Base-by-base conservation (phyloP, 2,329 filamentous ascomycete species). In the Phaeosphaeria sp. region DNA sequence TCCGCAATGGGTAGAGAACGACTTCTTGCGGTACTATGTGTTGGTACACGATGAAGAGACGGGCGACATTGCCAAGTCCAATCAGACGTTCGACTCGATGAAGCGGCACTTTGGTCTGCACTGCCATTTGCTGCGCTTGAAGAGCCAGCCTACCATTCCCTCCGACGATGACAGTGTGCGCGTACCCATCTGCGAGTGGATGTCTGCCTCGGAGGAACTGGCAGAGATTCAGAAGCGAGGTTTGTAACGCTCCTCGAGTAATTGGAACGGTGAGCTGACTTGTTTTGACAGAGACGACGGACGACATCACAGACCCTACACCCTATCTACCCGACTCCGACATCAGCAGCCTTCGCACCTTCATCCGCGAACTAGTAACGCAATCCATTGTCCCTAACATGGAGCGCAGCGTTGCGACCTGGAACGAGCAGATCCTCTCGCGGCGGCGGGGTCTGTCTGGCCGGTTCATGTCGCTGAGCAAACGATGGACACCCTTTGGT, bases 341-440 rank as follows among this genome's bases (percentile, higher is more conserved):
- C 77, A 90, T 90, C 1, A 92, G 91, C 6, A 92, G 93, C 17
- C 90, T 99, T 59, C 89, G 89, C 52, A 91, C 91, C 0, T 96
- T 99, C 74, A 87, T 98, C 58, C 89, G 95, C 30, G 96, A 99
- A 76, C 91, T 99, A 83, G 91, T 97, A 7, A 95, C 91, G 1
- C 94, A 98, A 74, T 98, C 94, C 1, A 88, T 99, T 52, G 85
- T 99, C 55, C 95, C 96, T 1, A 93, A 91, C 42, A 99, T 99
- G 96, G 95, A 99, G 78, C 90, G 94, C 55, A 89, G 91, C 64
- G 87, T 96, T 11, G 90, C 92, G 6, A 84, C 93, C 5, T 99
- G 95, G 96, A 99, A 99, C 72, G 95, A 99, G 69, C 94, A 98
- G 76, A 91, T 98, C 23, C 93, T 94, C 17, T 97, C 96, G 13